Percentiles rank a stretch among this genome's conserved stretches.
Conservation (phyloP, 2,329 filamentous ascomycete genomes). For the Aspergillus sergii region DNA sequence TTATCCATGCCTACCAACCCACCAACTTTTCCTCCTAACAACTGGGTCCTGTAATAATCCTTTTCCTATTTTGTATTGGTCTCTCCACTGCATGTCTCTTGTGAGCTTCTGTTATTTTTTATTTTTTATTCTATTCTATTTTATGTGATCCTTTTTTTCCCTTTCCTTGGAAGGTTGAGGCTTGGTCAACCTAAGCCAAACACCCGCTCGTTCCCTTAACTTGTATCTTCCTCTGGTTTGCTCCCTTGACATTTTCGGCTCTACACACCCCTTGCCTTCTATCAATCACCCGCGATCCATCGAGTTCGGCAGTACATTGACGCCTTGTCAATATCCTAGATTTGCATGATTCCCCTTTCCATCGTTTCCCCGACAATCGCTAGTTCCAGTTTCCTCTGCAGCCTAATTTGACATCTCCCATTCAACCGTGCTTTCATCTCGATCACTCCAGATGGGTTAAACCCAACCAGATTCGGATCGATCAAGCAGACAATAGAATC, state of each 20-base stretch:
- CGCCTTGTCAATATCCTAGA: slow-evolving; percentile 10
- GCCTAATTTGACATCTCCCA: slow-evolving; percentile 19
- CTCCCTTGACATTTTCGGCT: slow-evolving; percentile 4
- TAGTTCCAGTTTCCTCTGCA: slow-evolving; percentile 19
- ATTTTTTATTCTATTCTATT: background rate
- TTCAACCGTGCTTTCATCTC: slow-evolving; percentile 19
- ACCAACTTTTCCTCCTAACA: slow-evolving; percentile 6
- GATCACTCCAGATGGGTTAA: slow-evolving; percentile 24
- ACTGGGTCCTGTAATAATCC: background rate
- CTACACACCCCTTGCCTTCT: slow-evolving; percentile 11
- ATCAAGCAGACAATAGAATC: slow-evolving; percentile 12
- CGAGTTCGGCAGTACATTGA: slow-evolving; percentile 14
- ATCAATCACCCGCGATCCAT: slow-evolving; percentile 8
- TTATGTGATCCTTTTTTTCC: background rate
- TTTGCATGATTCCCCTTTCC: slow-evolving; percentile 17
- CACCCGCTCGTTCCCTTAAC: background rate
- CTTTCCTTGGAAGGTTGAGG: background rate
- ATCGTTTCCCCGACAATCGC: slow-evolving; percentile 14
- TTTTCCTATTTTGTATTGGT: background rate
- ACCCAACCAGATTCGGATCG: slow-evolving; percentile 1
- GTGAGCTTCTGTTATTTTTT: background rate
- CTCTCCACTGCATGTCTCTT: background rate
- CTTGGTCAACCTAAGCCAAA: slow-evolving; percentile 4
- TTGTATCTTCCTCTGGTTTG: background rate
- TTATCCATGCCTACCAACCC: slow-evolving; percentile 17